Base-by-base conservation (phyloP, 306 rosid species). In the Cucurbita maxima region DNA sequence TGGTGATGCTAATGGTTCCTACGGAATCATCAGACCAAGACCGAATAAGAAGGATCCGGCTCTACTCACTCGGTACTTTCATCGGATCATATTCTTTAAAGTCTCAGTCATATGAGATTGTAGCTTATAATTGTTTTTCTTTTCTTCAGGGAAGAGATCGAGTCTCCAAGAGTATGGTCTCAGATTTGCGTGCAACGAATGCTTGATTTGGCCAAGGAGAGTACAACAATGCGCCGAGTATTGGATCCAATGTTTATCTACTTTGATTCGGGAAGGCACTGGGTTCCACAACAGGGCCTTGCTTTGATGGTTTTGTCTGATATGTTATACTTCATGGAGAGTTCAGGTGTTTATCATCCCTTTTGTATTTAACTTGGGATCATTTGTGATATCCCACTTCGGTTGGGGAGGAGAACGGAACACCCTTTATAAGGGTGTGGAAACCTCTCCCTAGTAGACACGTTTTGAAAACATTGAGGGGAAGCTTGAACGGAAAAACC, bases 131-230 rank as follows among this genome's bases (percentile, higher is more conserved):
- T 54, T 40, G 43, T 44, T 15, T 22, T 70, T 72, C 66, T 20
- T 75, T 79, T 61, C 74, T 83, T 47, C 53, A 95, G 99, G 70
- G 97, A 95, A 82, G 97, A 95, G 83, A 84, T 80, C 60, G 97
- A 91, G 81, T 82, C 81, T 12, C 99, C 99, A 56, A 89, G 81
- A 63, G 83, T 85, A 62, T 95, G 97, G 97, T 89, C 97, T 62
- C 96, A 88, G 76, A 91, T 91, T 78, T 91, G 97, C 64, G 74
- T 95, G 75, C 97, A 95, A 74, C 87, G 92, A 84, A 82, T 91
- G 96, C 94, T 82, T 78, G 99, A 95, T 48, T 82, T 89, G 77
- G 89, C 91, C 18, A 88, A 89, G 87, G 99, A 94, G 85, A 89
- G 91, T 87, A 85, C 96, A 67, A 89, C 99, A 70, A 86, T 91